Evolutionary conservation across 768 basidiomycete species (phyloP).

Genomic region (Butyriboletus loyo): DNA sequence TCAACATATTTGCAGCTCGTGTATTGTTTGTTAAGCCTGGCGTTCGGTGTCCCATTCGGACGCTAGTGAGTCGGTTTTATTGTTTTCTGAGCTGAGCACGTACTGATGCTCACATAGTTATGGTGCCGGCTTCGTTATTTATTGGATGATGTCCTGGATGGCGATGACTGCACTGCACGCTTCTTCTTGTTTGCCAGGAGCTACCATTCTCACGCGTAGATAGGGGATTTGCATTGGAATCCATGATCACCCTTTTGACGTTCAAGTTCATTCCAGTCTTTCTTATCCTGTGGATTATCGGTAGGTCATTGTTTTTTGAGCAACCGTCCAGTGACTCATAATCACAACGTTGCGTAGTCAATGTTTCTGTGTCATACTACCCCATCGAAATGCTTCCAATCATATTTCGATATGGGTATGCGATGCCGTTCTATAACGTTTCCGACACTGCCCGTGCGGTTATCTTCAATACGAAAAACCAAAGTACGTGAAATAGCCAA

Average conservation of each 20-base stretch:
- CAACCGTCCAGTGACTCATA: neutral
- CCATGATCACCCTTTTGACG: constrained; percentile 56
- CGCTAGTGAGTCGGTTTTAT: constrained; percentile 36
- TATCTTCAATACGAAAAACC: constrained; percentile 63
- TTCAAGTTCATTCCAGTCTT: constrained; percentile 53
- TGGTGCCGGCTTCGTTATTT: constrained; percentile 56
- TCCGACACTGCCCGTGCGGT: constrained; percentile 57
- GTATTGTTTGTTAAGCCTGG: constrained; percentile 56
- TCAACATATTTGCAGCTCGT: constrained; percentile 40
- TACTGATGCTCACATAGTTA: constrained; percentile 31
- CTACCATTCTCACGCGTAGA: neutral
- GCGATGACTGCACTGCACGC: constrained; percentile 58
- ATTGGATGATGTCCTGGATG: constrained; percentile 64
- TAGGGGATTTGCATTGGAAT: constrained; percentile 61
- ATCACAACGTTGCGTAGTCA: constrained; percentile 34
- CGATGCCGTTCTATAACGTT: constrained; percentile 70
- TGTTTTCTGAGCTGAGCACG: neutral
- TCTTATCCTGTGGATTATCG: constrained; percentile 62
- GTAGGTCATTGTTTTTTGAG: constrained; percentile 26
- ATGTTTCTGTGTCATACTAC: constrained; percentile 54
- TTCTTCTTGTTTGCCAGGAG: neutral
- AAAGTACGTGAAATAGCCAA: constrained; percentile 39
- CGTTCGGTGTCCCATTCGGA: constrained; percentile 56
- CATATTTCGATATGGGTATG: constrained; percentile 66
- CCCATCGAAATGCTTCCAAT: constrained; percentile 58